phyloP scores from a whole-genome alignment of 768 basidiomycete species.

The Tricholoma furcatifolium region DNA sequence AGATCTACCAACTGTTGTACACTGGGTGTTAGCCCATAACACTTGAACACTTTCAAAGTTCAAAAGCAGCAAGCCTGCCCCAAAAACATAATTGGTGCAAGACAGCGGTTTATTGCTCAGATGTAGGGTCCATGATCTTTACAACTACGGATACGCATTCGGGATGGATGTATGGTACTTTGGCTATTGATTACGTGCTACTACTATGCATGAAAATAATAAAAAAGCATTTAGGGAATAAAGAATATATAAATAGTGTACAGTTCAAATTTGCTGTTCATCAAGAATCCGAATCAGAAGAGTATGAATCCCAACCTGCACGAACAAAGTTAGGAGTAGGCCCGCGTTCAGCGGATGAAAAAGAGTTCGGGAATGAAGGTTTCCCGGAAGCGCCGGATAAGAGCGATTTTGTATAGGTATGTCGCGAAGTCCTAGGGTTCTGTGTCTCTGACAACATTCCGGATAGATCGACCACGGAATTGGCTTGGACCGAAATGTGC shows the following conservation, averaged over 20 bases:
- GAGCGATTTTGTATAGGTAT: constrained; percentile 16
- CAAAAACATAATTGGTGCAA: neutral
- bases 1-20: constrained; percentile 13
- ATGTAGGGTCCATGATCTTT: neutral
- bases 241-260: constrained; percentile 3
- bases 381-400: constrained; percentile 5
- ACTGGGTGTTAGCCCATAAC: constrained; percentile 16
- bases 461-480: constrained; percentile 11
- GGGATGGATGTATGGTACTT: neutral
- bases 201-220: neutral
- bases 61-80: neutral
- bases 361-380: constrained; percentile 36
- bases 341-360: constrained; percentile 34
- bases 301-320: constrained; percentile 58
- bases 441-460: constrained; percentile 16
- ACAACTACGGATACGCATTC: neutral
- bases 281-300: constrained; percentile 23
- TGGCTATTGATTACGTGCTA: constrained; percentile 8
- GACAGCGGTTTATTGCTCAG: neutral
- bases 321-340: constrained; percentile 51
- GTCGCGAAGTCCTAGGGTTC: constrained; percentile 10
- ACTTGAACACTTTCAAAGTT: neutral
- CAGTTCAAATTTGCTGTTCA: neutral
- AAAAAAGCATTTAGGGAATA: constrained; percentile 5
- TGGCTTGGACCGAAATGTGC: constrained; percentile 9